These are phyloP conservation scores for Sporothrix schenckii DNA, from an alignment of 2,329 filamentous ascomycete genomes.

Conservation along the genomic window DNA sequence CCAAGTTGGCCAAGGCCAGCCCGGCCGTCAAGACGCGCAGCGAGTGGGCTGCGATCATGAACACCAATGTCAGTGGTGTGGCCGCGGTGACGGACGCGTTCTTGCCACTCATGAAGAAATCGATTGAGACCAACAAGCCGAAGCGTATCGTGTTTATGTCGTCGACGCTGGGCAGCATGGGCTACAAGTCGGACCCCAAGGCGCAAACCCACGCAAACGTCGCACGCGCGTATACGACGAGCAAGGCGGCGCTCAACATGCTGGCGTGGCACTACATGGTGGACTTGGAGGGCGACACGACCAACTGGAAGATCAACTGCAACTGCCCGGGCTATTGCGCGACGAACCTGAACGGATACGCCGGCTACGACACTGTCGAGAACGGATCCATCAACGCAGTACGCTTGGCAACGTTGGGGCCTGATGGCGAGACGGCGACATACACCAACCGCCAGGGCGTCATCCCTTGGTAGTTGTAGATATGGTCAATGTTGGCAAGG, in stretches of 20 bases:
- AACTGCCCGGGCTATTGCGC: slow-evolving; percentile 46
- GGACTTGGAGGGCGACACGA: slow-evolving; percentile 40
- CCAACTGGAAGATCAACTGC: slow-evolving; percentile 43
- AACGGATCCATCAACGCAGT: slow-evolving; percentile 41
- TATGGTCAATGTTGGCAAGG: background rate
- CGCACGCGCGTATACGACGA: slow-evolving; percentile 37
- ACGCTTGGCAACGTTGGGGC: slow-evolving; percentile 41
- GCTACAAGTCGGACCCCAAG: slow-evolving; percentile 34
- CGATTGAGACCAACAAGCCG: slow-evolving; percentile 32
- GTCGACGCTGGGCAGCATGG: slow-evolving; percentile 37
- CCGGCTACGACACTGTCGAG: slow-evolving; percentile 36
- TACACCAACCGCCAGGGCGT: slow-evolving; percentile 39
- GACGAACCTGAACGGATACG: slow-evolving; percentile 40
- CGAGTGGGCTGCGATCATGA: slow-evolving; percentile 6
- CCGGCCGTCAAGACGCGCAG: slow-evolving; percentile 8
- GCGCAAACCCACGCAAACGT: slow-evolving; percentile 29
- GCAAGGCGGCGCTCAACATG: slow-evolving; percentile 42
- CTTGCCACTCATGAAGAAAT: slow-evolving; percentile 42
- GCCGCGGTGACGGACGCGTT: slow-evolving; percentile 42
- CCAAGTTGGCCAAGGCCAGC: background rate
- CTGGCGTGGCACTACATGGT: slow-evolving; percentile 40
- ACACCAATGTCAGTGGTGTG: slow-evolving; percentile 40
- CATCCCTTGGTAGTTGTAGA: slow-evolving; percentile 33
- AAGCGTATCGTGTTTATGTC: slow-evolving; percentile 40
- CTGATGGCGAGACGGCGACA: slow-evolving; percentile 42